Evolutionary conservation across 2,329 filamentous ascomycete genomes (phyloP), one percentile per base, ranked within the genome.

Genomic region (Ophiostoma triangulosporum): DNA sequence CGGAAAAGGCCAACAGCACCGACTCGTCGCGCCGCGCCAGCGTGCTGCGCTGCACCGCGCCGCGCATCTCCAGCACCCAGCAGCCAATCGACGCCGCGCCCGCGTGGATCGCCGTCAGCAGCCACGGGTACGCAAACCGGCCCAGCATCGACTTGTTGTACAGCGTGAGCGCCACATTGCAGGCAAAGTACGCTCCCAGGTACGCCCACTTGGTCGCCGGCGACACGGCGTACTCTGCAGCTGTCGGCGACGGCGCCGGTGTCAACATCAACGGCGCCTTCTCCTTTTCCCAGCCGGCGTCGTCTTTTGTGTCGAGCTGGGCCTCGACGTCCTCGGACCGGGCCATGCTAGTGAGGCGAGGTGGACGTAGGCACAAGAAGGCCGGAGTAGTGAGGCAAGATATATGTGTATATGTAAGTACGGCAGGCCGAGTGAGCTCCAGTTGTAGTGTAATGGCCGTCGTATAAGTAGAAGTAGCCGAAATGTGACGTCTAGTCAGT

Each of bases 51-150:
- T 71, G 71, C 61, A 81, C 75, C 52, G 74, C 68, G 51, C 76
- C 76, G 54, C 70, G 63, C 55, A 73, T 67, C 59, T 78, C 67
- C 62, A 81, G 72, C 54, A 67, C 60, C 54, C 70, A 74, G 56
- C 76, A 80, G 54, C 79, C 79, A n/a, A 74, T 57, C 22, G 75
- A 74, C 17, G 78, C 76, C 48, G 75, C 76, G n/a, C 72, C 69
- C 12, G 78, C 71, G 60, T 83, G 78, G 17, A 80, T 66, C 51
- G 74, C 73, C 1, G 78, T 82, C 35, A 82, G 65, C 17, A 82
- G 72, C 74, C 78, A 82, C 45, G 79, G 78, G 61, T 78, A 80
- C 46, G 70, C 66, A 58, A 81, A 80, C 73, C 55, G 55, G 45
- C 59, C 59, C 33, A 60, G 50, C 7, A 60, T 55, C 52, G 53